These are phyloP conservation scores for Litsea cubeba DNA, from an alignment of 164 flowering plant genomes.

Conservation along the genomic window DNA sequence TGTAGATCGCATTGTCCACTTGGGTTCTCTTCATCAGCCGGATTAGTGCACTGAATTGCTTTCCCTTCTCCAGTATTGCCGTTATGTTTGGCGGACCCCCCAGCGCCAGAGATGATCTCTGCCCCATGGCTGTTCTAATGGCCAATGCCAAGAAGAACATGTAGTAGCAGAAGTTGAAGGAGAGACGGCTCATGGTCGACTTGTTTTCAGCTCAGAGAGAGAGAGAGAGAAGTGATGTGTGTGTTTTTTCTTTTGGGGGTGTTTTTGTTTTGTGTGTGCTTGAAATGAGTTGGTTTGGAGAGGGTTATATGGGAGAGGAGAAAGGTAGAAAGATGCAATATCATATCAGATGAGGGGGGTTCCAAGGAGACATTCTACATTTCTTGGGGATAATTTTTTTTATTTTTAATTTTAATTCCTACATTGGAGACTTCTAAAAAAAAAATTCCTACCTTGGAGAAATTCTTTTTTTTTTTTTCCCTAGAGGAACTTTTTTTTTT, in stretches of 20 bases:
- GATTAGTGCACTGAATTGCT: constrained; percentile 29
- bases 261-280: neutral
- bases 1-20: constrained; percentile 44
- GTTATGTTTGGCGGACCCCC: constrained; percentile 27
- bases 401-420: too few relatives aligned
- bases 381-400: too few relatives aligned
- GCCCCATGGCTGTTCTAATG: neutral
- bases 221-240: neutral
- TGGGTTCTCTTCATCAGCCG: constrained; percentile 38
- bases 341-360: neutral
- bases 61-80: constrained; percentile 26
- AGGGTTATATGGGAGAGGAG: neutral
- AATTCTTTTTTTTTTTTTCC: too few relatives aligned
- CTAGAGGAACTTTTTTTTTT: too few relatives aligned
- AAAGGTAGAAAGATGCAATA: neutral
- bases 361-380: too few relatives aligned
- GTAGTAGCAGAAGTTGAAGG: constrained; percentile 2
- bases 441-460: too few relatives aligned
- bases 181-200: neutral
- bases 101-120: constrained; percentile 29
- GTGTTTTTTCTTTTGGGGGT: neutral
- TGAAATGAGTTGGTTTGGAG: neutral
- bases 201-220: too few relatives aligned
- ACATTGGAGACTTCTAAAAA: too few relatives aligned
- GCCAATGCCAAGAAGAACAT: neutral